Evolutionary conservation across 2,329 filamentous ascomycete species (phyloP).

Genomic region (Lachnellula hyalina): DNA sequence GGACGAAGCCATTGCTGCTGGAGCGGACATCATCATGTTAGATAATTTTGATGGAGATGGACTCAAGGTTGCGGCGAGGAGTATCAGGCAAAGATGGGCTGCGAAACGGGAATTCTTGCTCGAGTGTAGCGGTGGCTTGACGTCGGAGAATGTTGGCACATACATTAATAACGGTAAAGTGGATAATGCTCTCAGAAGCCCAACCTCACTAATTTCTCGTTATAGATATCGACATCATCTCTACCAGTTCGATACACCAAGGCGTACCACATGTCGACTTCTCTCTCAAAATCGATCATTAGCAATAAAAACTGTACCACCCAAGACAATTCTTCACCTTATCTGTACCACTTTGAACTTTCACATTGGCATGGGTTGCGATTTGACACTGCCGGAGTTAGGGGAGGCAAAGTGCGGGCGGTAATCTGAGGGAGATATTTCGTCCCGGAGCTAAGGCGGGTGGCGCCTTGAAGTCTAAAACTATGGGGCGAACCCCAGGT

Average conservation of each 20-base stretch:
- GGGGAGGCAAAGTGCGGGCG: no score
- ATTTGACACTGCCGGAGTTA: no score
- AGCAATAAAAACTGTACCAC: not conserved
- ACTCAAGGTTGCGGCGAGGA: constrained; percentile 67
- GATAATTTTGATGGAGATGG: constrained; percentile 87
- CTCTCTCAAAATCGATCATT: constrained; percentile 76
- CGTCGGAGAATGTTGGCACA: constrained; percentile 71
- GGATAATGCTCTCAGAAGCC: not conserved
- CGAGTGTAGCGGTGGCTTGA: constrained; percentile 89
- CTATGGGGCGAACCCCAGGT: no score
- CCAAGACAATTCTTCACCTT: no score
- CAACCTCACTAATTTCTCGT: constrained; percentile 14
- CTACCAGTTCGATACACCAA: constrained; percentile 95
- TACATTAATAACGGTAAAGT: constrained; percentile 71
- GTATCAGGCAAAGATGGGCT: constrained; percentile 74
- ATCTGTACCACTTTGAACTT: no score
- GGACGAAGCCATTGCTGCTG: constrained; percentile 82
- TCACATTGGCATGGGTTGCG: no score
- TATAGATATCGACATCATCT: constrained; percentile 87
- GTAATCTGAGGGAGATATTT: no score
- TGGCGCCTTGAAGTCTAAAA: no score
- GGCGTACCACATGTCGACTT: constrained; percentile 93
- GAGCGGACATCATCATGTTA: constrained; percentile 94
- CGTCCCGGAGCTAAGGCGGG: no score
- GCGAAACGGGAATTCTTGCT: constrained; percentile 71